A percentile compares a stretch with the other conserved stretches of the same genome.
These are phyloP conservation scores for Colletotrichum shisoi DNA, from an alignment of 2,329 filamentous ascomycete genomes.

Conservation along the genomic window DNA sequence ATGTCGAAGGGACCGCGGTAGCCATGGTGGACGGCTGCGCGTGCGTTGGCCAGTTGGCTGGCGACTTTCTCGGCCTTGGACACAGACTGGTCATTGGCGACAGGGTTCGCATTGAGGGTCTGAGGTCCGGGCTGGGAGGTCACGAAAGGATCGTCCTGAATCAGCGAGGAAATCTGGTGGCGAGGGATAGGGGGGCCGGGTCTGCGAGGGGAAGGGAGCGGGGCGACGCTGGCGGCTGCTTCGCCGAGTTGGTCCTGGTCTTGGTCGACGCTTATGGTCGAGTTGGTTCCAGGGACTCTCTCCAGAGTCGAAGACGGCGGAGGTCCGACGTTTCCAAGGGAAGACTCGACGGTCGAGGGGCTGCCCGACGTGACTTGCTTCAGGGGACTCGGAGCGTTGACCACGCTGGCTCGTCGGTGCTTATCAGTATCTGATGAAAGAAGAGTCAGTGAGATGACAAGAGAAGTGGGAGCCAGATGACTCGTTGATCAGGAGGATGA, in stretches of 20 bases:
- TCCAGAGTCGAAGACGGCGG: not conserved
- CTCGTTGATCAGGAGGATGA: not conserved
- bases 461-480: not conserved
- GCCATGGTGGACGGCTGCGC: not conserved
- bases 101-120: not conserved
- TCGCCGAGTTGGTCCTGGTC: no score
- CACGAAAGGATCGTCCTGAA: not conserved
- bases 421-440: constrained; percentile 17
- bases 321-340: not conserved
- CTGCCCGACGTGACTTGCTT: not conserved
- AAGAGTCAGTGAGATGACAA: not conserved
- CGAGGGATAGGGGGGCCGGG: not conserved
- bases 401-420: constrained; percentile 26
- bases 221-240: not conserved
- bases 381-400: constrained; percentile 7
- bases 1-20: constrained; percentile 18
- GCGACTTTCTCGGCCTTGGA: not conserved
- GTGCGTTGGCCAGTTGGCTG: constrained; percentile 1
- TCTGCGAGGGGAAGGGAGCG: not conserved
- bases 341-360: not conserved
- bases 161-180: not conserved
- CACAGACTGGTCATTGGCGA: no score
- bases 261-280: not conserved
- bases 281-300: not conserved
- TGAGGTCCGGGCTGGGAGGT: not conserved